These are phyloP conservation scores for Spiromastix sp. DNA, from an alignment of 2,329 filamentous ascomycete genomes.

Conservation along the genomic window DNA sequence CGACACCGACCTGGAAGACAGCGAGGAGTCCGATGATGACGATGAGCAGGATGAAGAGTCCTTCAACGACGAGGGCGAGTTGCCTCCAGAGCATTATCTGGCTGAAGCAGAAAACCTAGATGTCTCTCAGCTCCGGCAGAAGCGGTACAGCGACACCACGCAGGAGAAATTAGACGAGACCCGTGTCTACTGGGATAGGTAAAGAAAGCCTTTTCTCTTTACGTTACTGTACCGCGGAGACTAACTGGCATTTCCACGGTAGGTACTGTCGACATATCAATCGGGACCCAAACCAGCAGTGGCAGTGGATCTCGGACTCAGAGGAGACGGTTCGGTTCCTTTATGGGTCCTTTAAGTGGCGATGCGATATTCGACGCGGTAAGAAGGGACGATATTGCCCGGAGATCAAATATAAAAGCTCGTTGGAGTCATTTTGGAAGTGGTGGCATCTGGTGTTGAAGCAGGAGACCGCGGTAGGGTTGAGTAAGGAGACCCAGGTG, in stretches of 20 bases:
- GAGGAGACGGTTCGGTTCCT: conserved; percentile 20
- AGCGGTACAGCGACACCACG: conserved; percentile 17
- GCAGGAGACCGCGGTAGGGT: conserved; percentile 7
- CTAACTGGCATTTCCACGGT: conserved; percentile 3
- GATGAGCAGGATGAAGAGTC: conserved; percentile 9
- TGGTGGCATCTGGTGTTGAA: conserved; percentile 14
- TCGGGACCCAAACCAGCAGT: conserved; percentile 12
- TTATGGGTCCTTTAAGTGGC: conserved; percentile 15
- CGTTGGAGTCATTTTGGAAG: conserved; percentile 15
- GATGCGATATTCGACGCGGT: conserved; percentile 11
- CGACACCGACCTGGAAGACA: conserved; percentile 11
- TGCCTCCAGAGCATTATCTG: conserved; percentile 15
- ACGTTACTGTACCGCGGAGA: background rate
- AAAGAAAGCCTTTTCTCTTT: conserved; percentile 2
- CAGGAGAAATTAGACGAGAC: conserved; percentile 19
- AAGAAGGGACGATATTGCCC: conserved; percentile 11
- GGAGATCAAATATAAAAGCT: conserved; percentile 12
- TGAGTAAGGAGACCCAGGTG: conserved; percentile 10
- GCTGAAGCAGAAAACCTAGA: conserved; percentile 16
- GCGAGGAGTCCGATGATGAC: conserved; percentile 7
- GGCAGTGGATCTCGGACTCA: conserved; percentile 16
- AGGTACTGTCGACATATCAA: conserved; percentile 17
- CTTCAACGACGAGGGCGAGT: conserved; percentile 10
- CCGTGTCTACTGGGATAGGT: conserved; percentile 16
- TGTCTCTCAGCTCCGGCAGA: conserved; percentile 18